phyloP scores from a whole-genome alignment of 2,329 filamentous ascomycete genomes.

The Didymella pomorum region DNA sequence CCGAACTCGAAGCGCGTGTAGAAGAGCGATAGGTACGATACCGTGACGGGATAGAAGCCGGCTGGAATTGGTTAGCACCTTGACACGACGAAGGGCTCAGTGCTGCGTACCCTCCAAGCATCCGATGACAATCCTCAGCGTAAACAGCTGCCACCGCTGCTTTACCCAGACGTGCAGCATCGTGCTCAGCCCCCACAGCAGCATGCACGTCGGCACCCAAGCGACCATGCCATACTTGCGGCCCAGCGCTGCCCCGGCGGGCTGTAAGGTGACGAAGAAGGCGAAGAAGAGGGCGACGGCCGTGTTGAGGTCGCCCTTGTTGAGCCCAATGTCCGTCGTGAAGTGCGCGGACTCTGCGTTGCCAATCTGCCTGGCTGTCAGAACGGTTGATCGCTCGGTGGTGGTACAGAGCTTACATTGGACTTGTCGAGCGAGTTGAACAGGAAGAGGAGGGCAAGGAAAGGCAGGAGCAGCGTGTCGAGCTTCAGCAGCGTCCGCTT shows the following conservation, averaged over 20 bases:
- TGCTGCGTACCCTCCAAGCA: conserved; percentile 53
- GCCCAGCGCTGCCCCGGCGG: conserved; percentile 65
- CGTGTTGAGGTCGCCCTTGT: conserved; percentile 62
- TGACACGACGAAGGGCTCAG: too few species aligned
- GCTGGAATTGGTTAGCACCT: conserved; percentile 41
- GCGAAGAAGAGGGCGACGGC: conserved; percentile 66
- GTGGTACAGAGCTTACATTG: conserved; percentile 45
- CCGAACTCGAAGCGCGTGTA: conserved; percentile 67
- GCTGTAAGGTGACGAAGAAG: conserved; percentile 66
- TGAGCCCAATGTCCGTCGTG: conserved; percentile 62
- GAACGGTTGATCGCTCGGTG: neutral
- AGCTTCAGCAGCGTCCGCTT: conserved; percentile 57
- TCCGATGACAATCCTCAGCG: conserved; percentile 57
- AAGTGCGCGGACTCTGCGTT: conserved; percentile 68
- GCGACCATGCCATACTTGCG: conserved; percentile 63
- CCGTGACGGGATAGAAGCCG: conserved; percentile 67
- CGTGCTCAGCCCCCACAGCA: conserved; percentile 61
- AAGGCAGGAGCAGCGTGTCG: conserved; percentile 60
- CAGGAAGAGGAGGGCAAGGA: conserved; percentile 61
- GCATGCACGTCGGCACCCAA: conserved; percentile 67
- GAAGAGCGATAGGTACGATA: conserved; percentile 66
- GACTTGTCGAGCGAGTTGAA: conserved; percentile 63
- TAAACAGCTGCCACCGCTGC: conserved; percentile 57
- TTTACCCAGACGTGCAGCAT: conserved; percentile 58
- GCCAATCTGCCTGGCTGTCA: conserved; percentile 51